phyloP scores from a whole-genome alignment of 1,284 basidiomycete genomes.

The Irpex lacteus region DNA sequence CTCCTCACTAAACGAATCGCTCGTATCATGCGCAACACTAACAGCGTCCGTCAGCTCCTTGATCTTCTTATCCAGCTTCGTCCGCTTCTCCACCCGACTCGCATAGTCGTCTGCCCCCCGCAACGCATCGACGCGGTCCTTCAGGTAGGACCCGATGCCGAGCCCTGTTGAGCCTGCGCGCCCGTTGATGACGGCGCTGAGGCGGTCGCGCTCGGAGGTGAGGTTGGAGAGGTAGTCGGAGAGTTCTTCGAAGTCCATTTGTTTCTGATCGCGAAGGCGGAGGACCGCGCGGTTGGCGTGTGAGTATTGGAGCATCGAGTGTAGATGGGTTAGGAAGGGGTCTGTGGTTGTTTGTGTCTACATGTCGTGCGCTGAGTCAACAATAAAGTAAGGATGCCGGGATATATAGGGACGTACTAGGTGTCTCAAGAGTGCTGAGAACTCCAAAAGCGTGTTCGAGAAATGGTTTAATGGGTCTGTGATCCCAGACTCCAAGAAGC shows the following conservation, averaged over 20 bases:
- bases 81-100: constrained; percentile 89
- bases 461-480: constrained; percentile 96
- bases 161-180: constrained; percentile 79
- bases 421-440: constrained; percentile 83
- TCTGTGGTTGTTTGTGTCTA: constrained; percentile 86
- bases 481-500: constrained; percentile 96
- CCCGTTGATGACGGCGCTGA: constrained; percentile 81
- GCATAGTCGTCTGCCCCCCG: constrained; percentile 93
- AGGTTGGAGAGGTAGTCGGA: constrained; percentile 93
- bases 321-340: constrained; percentile 85
- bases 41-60: constrained; percentile 98
- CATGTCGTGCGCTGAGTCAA: not conserved
- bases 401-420: constrained; percentile 47
- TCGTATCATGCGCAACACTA: constrained; percentile 91
- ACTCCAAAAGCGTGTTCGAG: constrained; percentile 92
- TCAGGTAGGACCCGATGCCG: constrained; percentile 89
- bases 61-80: constrained; percentile 89
- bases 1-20: constrained; percentile 93
- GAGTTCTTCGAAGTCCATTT: constrained; percentile 97
- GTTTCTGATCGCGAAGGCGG: constrained; percentile 96
- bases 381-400: not conserved
- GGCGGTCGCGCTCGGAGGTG: constrained; percentile 87
- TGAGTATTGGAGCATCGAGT: constrained; percentile 87
- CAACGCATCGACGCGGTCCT: constrained; percentile 89
- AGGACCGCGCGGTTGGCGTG: constrained; percentile 88